Base-by-base conservation (phyloP, 768 basidiomycete species). In the Hysterangium stoloniferum region DNA sequence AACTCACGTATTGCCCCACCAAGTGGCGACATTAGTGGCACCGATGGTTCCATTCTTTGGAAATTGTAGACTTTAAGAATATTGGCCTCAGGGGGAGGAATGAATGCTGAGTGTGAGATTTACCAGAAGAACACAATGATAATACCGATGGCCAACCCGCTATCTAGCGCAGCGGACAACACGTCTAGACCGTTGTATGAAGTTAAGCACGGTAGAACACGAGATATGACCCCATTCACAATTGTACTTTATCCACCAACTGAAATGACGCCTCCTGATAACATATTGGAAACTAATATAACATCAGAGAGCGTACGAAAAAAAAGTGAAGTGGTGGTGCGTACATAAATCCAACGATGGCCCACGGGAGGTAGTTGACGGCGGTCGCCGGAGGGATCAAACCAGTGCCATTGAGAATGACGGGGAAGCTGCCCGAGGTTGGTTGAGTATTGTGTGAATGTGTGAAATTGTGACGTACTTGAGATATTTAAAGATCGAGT, bases 321-420 rank as follows among this genome's bases (percentile, higher is more conserved):
- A 27, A 27, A n/a, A 1, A n/a, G 12, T 20, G 3, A 6, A 7
- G 17, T n/a, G 17, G 19, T 25, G 19, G 17, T 27, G 64, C 64
- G 28, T 58, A 66, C 61, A 49, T 43, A 27, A 49, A 54, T 6
- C 70, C 68, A 12, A 66, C 61, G 22, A 71, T 46, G 28, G 83
- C 77, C 84, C 84, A 91, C 2, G 84, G 81, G 2, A 90, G 73
- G 60, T 84, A 94, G 64, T 95, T 94, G 58, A 91, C 74, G 3
- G 88, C 84, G 0, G 82, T 86, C 11, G 88, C 88, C 7, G 89
- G 88, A 1, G 91, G 91, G 41, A 93, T 86, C 47, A 68, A 66
- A 19, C 69, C 66, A 4, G 82, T 75, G 2, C 86, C 89, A 49
- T 66, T 66, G 41, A 75, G 59, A 4, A 71, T 52, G 24, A 73